A percentile compares a stretch with the other conserved stretches of the same genome.
Conservation (phyloP, 1,139 yeast genomes). For the Starmera stellimalicola region DNA sequence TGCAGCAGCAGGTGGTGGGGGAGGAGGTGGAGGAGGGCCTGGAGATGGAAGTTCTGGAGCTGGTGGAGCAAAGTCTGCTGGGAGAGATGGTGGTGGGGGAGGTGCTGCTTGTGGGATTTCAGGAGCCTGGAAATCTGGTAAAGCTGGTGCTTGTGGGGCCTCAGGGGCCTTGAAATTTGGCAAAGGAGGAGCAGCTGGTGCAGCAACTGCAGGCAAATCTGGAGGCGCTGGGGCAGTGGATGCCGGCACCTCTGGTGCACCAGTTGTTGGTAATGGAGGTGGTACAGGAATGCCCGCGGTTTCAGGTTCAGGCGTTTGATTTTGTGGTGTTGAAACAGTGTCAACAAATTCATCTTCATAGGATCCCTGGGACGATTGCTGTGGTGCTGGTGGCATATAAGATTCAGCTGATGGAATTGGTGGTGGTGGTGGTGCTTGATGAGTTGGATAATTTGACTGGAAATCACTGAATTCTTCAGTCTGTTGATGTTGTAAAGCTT, state of each 20-base stretch:
- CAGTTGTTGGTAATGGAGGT: slow-evolving; percentile 15
- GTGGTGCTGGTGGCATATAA: not conserved
- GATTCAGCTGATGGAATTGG: not conserved
- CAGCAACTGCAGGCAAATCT: slow-evolving; percentile 18
- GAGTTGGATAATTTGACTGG: too few relatives aligned
- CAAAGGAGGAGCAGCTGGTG: slow-evolving; percentile 16
- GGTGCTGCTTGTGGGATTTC: slow-evolving; percentile 12
- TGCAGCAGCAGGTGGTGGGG: slow-evolving; percentile 7
- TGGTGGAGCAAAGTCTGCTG: slow-evolving; percentile 16
- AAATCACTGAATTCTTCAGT: too few relatives aligned
- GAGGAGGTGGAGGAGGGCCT: slow-evolving; percentile 15
- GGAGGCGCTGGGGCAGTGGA: slow-evolving; percentile 12
- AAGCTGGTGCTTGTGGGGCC: slow-evolving; percentile 8
- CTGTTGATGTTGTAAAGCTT: not conserved
- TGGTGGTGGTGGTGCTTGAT: slow-evolving; percentile 1
- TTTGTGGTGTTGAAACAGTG: slow-evolving; percentile 14
- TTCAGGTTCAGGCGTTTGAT: slow-evolving; percentile 19
- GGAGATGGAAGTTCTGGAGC: slow-evolving; percentile 15
- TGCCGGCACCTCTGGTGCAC: slow-evolving; percentile 17
- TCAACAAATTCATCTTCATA: slow-evolving; percentile 4
- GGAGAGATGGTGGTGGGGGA: slow-evolving; percentile 15
- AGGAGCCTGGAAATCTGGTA: slow-evolving; percentile 4
- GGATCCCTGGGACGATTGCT: not conserved
- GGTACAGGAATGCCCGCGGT: slow-evolving; percentile 10
- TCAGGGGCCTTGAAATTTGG: slow-evolving; percentile 9